Conservation (phyloP, 2,329 filamentous ascomycete species). For the Fusarium armeniacum region DNA sequence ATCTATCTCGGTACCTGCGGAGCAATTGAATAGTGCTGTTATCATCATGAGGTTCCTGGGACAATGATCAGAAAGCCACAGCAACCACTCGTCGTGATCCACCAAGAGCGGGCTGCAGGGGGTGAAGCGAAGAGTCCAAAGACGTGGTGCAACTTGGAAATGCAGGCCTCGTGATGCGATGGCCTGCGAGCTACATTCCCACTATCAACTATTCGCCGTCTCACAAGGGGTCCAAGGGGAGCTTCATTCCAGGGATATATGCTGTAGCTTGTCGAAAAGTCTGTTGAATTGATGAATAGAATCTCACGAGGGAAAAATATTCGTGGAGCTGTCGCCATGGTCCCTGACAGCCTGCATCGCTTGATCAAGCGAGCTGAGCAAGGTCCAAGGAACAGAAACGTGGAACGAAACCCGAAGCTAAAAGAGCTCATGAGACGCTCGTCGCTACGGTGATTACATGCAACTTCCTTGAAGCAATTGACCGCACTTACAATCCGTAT, state of each 20-base stretch:
- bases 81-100: slow-evolving; percentile 39
- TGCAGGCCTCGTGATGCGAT: slow-evolving; percentile 45
- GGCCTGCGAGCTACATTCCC: slow-evolving; percentile 30
- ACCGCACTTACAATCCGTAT: slow-evolving; percentile 19
- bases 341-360: slow-evolving; percentile 39
- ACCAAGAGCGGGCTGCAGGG: slow-evolving; percentile 40
- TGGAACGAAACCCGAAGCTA: slow-evolving; percentile 19
- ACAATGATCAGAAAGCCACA: slow-evolving; percentile 31
- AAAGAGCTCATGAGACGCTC: slow-evolving; percentile 31
- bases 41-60: slow-evolving; percentile 21
- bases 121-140: slow-evolving; percentile 41
- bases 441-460: slow-evolving; percentile 41
- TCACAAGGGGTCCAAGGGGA: slow-evolving; percentile 27
- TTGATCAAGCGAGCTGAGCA: slow-evolving; percentile 41
- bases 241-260: slow-evolving; percentile 34
- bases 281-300: slow-evolving; percentile 29
- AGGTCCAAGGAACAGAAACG: slow-evolving; percentile 17
- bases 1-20: slow-evolving; percentile 3
- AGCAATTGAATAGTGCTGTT: slow-evolving; percentile 26
- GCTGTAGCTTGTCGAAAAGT: slow-evolving; percentile 35
- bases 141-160: slow-evolving; percentile 42
- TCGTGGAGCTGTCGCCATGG: slow-evolving; percentile 33
- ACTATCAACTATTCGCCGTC: slow-evolving; percentile 31
- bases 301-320: slow-evolving; percentile 17
- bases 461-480: slow-evolving; percentile 38